phyloP scores from a whole-genome alignment of 2,329 filamentous ascomycete species.

The Ophiostoma ulmi region DNA sequence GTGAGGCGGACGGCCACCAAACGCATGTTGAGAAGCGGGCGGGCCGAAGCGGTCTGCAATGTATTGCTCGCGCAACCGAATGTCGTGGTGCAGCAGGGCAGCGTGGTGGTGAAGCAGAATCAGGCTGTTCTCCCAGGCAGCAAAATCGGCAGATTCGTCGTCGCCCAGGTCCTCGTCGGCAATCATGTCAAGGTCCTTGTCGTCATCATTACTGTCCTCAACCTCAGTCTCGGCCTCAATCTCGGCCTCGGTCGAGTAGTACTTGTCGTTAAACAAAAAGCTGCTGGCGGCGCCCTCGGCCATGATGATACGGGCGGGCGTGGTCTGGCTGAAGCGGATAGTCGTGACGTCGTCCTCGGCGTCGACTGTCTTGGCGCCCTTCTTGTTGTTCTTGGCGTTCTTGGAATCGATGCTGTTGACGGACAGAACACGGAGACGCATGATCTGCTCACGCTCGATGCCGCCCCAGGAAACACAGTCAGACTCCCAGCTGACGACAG shows the following conservation, averaged over 20 bases:
- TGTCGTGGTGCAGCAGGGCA: slow-evolving; percentile 23
- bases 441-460: slow-evolving; percentile 40
- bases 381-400: slow-evolving; percentile 28
- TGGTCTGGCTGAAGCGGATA: slow-evolving; percentile 44
- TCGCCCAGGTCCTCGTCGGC: not conserved
- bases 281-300: slow-evolving; percentile 40
- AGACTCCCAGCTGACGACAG: slow-evolving; percentile 45
- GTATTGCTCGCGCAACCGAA: slow-evolving; percentile 24
- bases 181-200: not conserved
- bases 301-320: slow-evolving; percentile 40
- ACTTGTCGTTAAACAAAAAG: slow-evolving; percentile 25
- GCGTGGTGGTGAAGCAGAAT: slow-evolving; percentile 20
- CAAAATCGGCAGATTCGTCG: slow-evolving; percentile 22
- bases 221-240: slow-evolving; percentile 8
- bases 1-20: not conserved
- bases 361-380: slow-evolving; percentile 29
- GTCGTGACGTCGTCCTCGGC: slow-evolving; percentile 29
- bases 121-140: slow-evolving; percentile 25
- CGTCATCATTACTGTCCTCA: slow-evolving; percentile 6
- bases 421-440: slow-evolving; percentile 42
- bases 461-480: slow-evolving; percentile 42
- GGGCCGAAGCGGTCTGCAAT: slow-evolving; percentile 23
- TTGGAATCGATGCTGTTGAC: slow-evolving; percentile 37
- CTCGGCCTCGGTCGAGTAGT: slow-evolving; percentile 1
- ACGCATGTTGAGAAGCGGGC: not conserved